Conservation (phyloP, 2,329 filamentous ascomycete species). For the Fusarium sacchari region DNA sequence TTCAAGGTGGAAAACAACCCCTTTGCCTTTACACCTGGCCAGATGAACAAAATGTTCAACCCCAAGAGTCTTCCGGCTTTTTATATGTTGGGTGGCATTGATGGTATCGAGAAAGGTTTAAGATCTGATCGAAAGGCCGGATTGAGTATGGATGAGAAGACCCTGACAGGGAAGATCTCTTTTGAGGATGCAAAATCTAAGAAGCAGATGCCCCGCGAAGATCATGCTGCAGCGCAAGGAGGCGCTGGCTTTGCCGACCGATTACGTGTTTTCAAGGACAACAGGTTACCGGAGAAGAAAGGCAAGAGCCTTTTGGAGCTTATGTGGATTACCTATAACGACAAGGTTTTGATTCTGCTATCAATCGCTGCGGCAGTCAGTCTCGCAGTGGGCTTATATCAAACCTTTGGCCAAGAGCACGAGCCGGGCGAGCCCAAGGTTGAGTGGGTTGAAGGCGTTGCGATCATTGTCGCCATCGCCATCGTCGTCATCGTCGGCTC, state of each 20-base stretch:
- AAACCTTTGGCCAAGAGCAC: constrained; percentile 73
- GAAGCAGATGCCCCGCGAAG: constrained; percentile 45
- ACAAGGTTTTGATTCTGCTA: constrained; percentile 80
- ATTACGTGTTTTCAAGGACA: constrained; percentile 76
- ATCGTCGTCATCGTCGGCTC: constrained; percentile 83
- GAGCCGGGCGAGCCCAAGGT: constrained; percentile 62
- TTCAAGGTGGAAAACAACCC: constrained; percentile 82
- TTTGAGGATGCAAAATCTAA: constrained; percentile 74
- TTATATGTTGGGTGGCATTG: constrained; percentile 79
- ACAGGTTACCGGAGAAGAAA: constrained; percentile 78
- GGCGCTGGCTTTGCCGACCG: constrained; percentile 64
- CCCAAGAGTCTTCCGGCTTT: constrained; percentile 88
- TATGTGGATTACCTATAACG: constrained; percentile 86
- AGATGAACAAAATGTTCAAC: constrained; percentile 87
- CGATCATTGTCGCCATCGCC: constrained; percentile 81
- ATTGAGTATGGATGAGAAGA: constrained; percentile 78
- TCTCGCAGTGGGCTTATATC: constrained; percentile 78
- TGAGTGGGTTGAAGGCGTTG: constrained; percentile 85
- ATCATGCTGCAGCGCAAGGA: constrained; percentile 12
- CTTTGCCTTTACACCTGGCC: constrained; percentile 85
- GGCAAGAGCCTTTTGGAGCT: constrained; percentile 77
- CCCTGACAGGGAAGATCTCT: constrained; percentile 71
- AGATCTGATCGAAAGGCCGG: constrained; percentile 77
- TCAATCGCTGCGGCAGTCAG: constrained; percentile 78
- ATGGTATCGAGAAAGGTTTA: constrained; percentile 82